These are phyloP conservation scores for Zizania latifolia DNA, from an alignment of 176 grass and related monocot genomes.

Conservation along the genomic window DNA sequence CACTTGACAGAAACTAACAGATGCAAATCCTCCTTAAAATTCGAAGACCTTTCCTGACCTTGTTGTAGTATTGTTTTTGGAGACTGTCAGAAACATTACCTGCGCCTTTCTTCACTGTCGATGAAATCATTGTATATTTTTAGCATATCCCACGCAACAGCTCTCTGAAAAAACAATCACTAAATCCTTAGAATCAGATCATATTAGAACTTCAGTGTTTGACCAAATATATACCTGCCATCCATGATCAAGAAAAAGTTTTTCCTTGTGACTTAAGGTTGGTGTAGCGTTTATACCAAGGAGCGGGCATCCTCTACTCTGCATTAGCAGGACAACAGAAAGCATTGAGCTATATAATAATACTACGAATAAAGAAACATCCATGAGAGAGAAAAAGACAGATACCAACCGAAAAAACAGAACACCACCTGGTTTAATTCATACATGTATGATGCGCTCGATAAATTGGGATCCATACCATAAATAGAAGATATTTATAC, in stretches of 20 bases:
- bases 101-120: slow-evolving; percentile 67
- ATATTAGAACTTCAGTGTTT: slow-evolving; percentile 1
- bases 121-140: slow-evolving; percentile 93
- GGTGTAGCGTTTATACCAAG: slow-evolving; percentile 93
- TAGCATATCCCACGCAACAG: slow-evolving; percentile 91
- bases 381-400: not conserved
- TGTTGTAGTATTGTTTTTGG: slow-evolving; percentile 3
- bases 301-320: slow-evolving; percentile 94
- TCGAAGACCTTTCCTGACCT: not conserved
- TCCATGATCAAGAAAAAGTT: slow-evolving; percentile 76
- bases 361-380: not conserved
- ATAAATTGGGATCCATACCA: slow-evolving; percentile 4
- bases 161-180: slow-evolving; percentile 43
- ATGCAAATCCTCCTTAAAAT: not conserved
- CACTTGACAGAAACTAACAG: not conserved
- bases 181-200: not conserved
- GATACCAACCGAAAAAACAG: not conserved
- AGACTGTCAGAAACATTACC: slow-evolving; percentile 40
- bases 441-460: not conserved
- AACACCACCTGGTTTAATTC: not conserved
- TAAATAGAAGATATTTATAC: not conserved
- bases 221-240: slow-evolving; percentile 57
- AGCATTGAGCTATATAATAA: not conserved
- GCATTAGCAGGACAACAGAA: slow-evolving; percentile 21
- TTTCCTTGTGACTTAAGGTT: slow-evolving; percentile 71